phyloP scores from a whole-genome alignment of 257 asterid species.

The Solanum dulcamara region DNA sequence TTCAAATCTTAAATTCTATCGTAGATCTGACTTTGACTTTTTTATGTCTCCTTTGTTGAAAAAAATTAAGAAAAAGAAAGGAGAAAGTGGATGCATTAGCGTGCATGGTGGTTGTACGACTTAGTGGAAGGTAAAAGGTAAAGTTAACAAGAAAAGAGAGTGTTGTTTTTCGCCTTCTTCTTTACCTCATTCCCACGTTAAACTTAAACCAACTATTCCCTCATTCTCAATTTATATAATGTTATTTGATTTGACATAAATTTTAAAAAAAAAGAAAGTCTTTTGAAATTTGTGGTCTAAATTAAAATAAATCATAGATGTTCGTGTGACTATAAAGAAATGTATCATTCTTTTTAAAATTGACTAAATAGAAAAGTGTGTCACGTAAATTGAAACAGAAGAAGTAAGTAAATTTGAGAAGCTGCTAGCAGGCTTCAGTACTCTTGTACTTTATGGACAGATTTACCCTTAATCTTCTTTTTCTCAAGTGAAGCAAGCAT shows the following conservation, averaged over 20 bases:
- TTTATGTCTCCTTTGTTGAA: neutral
- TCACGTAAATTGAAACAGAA: no score
- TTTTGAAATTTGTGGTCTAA: no score
- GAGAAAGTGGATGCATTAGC: constrained; percentile 26
- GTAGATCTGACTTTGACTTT: neutral
- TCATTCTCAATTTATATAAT: no score
- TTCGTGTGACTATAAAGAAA: no score
- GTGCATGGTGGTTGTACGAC: constrained; percentile 37
- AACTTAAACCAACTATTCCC: no score
- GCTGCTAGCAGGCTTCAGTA: neutral
- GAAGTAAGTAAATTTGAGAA: neutral
- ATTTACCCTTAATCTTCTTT: neutral
- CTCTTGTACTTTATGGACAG: neutral
- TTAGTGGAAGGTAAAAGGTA: neutral
- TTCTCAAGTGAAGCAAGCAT: neutral
- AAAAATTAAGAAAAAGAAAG: neutral
- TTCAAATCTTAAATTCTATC: neutral
- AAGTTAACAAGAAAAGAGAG: neutral
- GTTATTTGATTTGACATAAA: no score
- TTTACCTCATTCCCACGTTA: neutral
- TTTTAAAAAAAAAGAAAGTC: no score
- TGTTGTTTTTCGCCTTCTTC: neutral
- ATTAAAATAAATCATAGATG: no score
- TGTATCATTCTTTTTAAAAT: no score
- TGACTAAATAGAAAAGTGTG: no score